These are phyloP conservation scores for Domatiomyces catenatus DNA, from an alignment of 2,329 filamentous ascomycete species.

Conservation along the genomic window DNA sequence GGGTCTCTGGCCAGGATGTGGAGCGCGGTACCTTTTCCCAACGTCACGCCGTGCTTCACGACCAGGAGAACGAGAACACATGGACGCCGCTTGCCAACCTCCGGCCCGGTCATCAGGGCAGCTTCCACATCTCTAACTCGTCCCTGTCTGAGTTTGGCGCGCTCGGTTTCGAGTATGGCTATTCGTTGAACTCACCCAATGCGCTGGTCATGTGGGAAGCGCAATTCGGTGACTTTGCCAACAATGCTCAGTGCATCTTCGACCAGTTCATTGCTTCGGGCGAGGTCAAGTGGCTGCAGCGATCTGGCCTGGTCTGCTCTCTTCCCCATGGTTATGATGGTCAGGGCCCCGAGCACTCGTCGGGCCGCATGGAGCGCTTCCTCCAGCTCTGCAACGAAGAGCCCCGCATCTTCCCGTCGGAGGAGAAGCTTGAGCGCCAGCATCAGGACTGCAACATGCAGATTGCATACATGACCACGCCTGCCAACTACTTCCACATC, in stretches of 20 bases:
- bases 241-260: slow-evolving; percentile 97
- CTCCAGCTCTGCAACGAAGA: slow-evolving; percentile 96
- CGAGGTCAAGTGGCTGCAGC: slow-evolving; percentile 97
- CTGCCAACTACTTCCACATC: slow-evolving; percentile 90
- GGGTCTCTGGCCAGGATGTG: slow-evolving; percentile 95
- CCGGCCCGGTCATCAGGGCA: slow-evolving; percentile 82
- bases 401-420: slow-evolving; percentile 74
- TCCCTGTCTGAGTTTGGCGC: slow-evolving; percentile 60
- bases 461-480: slow-evolving; percentile 92
- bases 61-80: slow-evolving; percentile 85
- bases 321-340: slow-evolving; percentile 96
- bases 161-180: slow-evolving; percentile 96
- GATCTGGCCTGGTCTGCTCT: slow-evolving; percentile 89
- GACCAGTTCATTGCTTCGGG: slow-evolving; percentile 97
- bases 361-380: slow-evolving; percentile 91
- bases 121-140: slow-evolving; percentile 94
- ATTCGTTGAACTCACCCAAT: slow-evolving; percentile 91
- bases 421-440: slow-evolving; percentile 83
- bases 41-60: slow-evolving; percentile 90
- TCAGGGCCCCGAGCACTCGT: slow-evolving; percentile 96
- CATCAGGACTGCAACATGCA: slow-evolving; percentile 99
- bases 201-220: slow-evolving; percentile 99
- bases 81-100: slow-evolving; percentile 87
- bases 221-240: slow-evolving; percentile 98
- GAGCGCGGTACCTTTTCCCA: slow-evolving; percentile 99